A percentile compares a stretch with the other conserved stretches of the same genome.
Conservation (phyloP, 306 rosid genomes). For the Cucumis sativus region DNA sequence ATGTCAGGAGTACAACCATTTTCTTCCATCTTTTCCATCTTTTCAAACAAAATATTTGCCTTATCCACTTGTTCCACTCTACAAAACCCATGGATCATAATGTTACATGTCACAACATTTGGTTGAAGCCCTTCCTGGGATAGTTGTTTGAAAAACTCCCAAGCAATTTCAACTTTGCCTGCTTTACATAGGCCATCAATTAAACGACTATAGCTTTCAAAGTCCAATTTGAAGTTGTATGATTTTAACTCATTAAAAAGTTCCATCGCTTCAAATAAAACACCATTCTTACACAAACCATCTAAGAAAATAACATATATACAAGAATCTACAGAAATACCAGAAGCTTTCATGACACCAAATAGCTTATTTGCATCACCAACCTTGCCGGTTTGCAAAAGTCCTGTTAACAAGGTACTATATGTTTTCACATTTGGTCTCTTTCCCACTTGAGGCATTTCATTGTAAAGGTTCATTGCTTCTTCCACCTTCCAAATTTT, state of each 20-base stretch:
- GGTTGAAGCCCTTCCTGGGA: constrained; percentile 12
- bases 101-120: constrained; percentile 19
- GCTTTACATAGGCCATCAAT: constrained; percentile 22
- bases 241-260: not conserved
- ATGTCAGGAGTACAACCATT: constrained; percentile 27
- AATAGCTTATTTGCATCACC: too few species aligned
- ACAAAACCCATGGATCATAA: constrained; percentile 34
- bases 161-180: constrained; percentile 21
- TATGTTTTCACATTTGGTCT: too few species aligned
- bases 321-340: not conserved
- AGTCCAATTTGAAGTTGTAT: not conserved
- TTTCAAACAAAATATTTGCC: constrained; percentile 25
- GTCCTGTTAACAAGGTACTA: too few species aligned
- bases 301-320: too few species aligned
- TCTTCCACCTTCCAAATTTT: too few species aligned
- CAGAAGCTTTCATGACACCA: too few species aligned
- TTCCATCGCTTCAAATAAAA: too few species aligned
- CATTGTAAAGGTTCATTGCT: too few species aligned
- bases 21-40: constrained; percentile 29
- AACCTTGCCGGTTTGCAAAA: too few species aligned
- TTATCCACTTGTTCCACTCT: constrained; percentile 17
- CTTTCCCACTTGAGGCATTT: too few species aligned
- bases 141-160: constrained; percentile 19
- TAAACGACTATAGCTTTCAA: constrained; percentile 10
- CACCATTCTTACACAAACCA: too few species aligned